Conservation (phyloP, 495 filamentous ascomycete genomes). For the Aspergillus kassunensis region DNA sequence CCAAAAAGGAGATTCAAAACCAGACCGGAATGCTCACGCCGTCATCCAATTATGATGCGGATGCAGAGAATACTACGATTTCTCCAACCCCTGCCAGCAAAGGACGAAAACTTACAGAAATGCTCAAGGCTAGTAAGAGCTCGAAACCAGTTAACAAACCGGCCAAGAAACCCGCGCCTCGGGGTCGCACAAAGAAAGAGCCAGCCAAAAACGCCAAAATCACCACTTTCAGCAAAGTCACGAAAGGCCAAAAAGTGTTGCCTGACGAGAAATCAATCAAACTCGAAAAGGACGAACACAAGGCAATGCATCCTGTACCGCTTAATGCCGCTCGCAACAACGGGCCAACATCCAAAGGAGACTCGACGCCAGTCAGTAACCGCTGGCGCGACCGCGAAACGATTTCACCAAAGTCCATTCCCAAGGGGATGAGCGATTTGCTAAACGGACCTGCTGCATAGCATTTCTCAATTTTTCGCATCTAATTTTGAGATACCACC, state of each 20-base stretch:
- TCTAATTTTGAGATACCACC: conserved; percentile 36
- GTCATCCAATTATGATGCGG: conserved; percentile 46
- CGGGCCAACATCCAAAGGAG: conserved; percentile 26
- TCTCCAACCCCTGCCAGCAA: conserved; percentile 27
- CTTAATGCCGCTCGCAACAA: conserved; percentile 42
- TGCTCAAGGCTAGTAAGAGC: conserved; percentile 28
- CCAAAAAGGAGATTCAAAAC: conserved; percentile 33
- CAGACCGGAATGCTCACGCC: conserved; percentile 61
- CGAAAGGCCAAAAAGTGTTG: conserved; percentile 29
- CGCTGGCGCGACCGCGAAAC: conserved; percentile 25
- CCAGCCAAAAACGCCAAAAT: conserved; percentile 31
- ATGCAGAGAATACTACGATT: conserved; percentile 19
- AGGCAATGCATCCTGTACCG: conserved; percentile 39
- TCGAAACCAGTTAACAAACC: conserved; percentile 13
- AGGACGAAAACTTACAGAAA: conserved; percentile 27
- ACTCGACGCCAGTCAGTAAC: conserved; percentile 16
- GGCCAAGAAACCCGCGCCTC: conserved; percentile 19
- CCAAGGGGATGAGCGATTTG: conserved; percentile 35
- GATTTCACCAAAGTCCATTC: conserved; percentile 34
- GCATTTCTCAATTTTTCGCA: conserved; percentile 10
- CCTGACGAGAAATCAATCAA: conserved; percentile 20
- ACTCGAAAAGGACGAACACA: conserved; percentile 26
- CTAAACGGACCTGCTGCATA: conserved; percentile 24
- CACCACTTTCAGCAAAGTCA: conserved; percentile 37
- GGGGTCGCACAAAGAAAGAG: conserved; percentile 21